Conservation (phyloP, 768 basidiomycete genomes). For the Suillus brevipes region DNA sequence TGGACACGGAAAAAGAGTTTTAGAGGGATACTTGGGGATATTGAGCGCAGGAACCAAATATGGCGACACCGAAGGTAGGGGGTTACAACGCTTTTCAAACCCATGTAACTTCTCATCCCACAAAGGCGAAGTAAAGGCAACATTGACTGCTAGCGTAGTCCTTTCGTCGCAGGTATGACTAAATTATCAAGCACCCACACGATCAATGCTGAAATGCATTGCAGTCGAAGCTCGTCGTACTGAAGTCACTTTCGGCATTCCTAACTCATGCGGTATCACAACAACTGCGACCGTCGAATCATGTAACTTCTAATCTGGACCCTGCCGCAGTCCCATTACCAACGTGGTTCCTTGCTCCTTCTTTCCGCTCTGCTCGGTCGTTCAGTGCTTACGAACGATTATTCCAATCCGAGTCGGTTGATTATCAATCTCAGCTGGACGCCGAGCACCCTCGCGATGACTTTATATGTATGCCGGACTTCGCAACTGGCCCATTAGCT, state of each 20-base stretch:
- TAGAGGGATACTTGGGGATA: slow-evolving; percentile 82
- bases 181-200: neutral
- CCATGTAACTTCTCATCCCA: slow-evolving; percentile 1
- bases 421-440: slow-evolving; percentile 16
- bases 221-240: slow-evolving; percentile 77
- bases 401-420: slow-evolving; percentile 35
- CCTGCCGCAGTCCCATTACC: slow-evolving; percentile 32
- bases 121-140: slow-evolving; percentile 40
- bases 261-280: slow-evolving; percentile 47
- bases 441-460: slow-evolving; percentile 30
- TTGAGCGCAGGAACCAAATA: slow-evolving; percentile 67
- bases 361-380: slow-evolving; percentile 53
- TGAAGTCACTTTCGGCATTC: slow-evolving; percentile 71
- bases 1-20: slow-evolving; percentile 59
- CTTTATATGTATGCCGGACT: slow-evolving; percentile 27
- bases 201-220: slow-evolving; percentile 13
- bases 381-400: slow-evolving; percentile 55
- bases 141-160: slow-evolving; percentile 64
- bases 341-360: slow-evolving; percentile 65
- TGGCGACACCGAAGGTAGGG: slow-evolving; percentile 54
- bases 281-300: slow-evolving; percentile 16
- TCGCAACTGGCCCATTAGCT: slow-evolving; percentile 15
- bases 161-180: slow-evolving; percentile 57
- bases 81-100: neutral
- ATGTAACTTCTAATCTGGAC: slow-evolving; percentile 15